A percentile compares a stretch with the other conserved stretches of the same genome.
Conservation (phyloP, 768 basidiomycete genomes). For the Mycena latifolia region DNA sequence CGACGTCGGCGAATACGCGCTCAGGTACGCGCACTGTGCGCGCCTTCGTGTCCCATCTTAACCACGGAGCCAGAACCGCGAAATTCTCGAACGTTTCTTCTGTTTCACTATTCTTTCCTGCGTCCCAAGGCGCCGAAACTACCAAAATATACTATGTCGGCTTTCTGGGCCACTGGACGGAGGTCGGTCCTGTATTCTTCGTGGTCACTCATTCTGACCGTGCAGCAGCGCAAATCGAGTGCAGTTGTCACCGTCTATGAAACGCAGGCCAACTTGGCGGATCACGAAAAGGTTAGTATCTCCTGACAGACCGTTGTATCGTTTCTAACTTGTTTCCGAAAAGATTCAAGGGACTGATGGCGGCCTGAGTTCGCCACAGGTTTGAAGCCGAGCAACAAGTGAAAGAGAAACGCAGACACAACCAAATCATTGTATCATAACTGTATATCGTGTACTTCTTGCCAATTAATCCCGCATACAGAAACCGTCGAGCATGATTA, state of each 20-base stretch:
- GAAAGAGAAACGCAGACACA: no score
- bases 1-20: slow-evolving; percentile 87
- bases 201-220: background rate
- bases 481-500: no score
- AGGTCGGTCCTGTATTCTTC: slow-evolving; percentile 56
- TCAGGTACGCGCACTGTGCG: slow-evolving; percentile 67
- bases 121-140: slow-evolving; percentile 82
- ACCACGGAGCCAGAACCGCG: slow-evolving; percentile 66
- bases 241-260: slow-evolving; percentile 92
- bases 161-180: slow-evolving; percentile 84
- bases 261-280: slow-evolving; percentile 86
- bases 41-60: background rate
- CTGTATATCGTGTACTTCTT: no score
- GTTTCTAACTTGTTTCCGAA: no score
- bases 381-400: no score
- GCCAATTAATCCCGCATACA: no score
- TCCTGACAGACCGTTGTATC: no score
- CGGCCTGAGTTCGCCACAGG: no score
- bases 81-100: slow-evolving; percentile 89
- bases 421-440: no score
- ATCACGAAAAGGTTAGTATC: no score
- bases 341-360: slow-evolving; percentile 87
- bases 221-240: slow-evolving; percentile 70
- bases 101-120: slow-evolving; percentile 87
- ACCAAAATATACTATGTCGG: slow-evolving; percentile 87